Evolutionary conservation across 2,329 filamentous ascomycete genomes (phyloP).

Genomic region (Trichoderma hamatum): DNA sequence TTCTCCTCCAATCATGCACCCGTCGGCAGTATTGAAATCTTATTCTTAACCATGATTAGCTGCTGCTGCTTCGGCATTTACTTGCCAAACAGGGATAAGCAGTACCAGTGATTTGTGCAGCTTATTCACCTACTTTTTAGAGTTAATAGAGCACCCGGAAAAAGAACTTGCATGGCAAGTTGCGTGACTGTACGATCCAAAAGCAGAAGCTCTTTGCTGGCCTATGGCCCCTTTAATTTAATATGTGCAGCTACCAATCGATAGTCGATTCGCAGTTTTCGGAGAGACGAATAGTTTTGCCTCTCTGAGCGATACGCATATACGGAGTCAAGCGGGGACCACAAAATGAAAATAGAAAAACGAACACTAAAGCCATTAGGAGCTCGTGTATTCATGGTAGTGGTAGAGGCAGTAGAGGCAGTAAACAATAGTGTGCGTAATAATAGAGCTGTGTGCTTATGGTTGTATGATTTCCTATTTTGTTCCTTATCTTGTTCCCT

Average conservation of each 20-base stretch:
- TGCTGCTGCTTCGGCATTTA: slow-evolving; percentile 1
- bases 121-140: neutral
- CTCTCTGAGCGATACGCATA: neutral
- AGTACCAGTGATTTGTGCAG: neutral
- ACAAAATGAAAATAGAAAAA: too few relatives aligned
- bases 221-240: neutral
- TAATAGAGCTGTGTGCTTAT: too few relatives aligned
- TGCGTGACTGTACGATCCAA: neutral
- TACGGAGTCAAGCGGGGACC: too few relatives aligned
- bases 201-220: neutral
- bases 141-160: too few relatives aligned
- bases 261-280: neutral
- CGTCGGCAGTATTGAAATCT: neutral
- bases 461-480: too few relatives aligned
- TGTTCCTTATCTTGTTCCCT: too few relatives aligned
- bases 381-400: too few relatives aligned
- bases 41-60: neutral
- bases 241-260: neutral
- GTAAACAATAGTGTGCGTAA: too few relatives aligned
- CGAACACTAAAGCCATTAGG: too few relatives aligned
- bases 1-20: too few relatives aligned
- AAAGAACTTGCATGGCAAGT: neutral
- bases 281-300: neutral
- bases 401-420: too few relatives aligned
- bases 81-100: neutral